A percentile compares a stretch with the other conserved stretches of the same genome.
Conservation (phyloP, 805 yeast species). For the Metschnikowia drakensbergensis region DNA sequence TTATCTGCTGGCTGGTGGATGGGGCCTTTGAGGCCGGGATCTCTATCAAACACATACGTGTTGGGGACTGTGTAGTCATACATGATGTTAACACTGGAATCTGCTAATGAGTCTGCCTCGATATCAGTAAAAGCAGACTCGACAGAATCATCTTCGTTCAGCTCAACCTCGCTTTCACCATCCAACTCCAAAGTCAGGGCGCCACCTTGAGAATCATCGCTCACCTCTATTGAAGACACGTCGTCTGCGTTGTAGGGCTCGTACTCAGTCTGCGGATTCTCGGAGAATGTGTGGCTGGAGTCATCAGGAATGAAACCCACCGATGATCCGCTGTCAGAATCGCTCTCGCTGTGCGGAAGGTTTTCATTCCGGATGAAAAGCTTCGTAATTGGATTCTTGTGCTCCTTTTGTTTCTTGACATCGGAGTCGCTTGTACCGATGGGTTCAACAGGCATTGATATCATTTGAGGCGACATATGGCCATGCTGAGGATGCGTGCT, state of each 20-base stretch:
- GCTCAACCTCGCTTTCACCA: slow-evolving; percentile 25
- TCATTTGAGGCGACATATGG: neutral
- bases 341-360: slow-evolving; percentile 1
- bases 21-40: slow-evolving; percentile 1
- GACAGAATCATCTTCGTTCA: slow-evolving; percentile 25
- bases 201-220: neutral
- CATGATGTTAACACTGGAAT: slow-evolving; percentile 19
- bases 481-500: neutral
- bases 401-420: slow-evolving; percentile 4
- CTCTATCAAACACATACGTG: slow-evolving; percentile 12
- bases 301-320: neutral
- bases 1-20: neutral
- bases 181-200: slow-evolving; percentile 3
- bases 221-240: neutral
- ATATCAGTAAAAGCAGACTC: slow-evolving; percentile 45
- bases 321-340: slow-evolving; percentile 11
- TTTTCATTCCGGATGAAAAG: slow-evolving; percentile 13
- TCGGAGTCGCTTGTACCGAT: neutral
- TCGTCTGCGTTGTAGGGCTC: neutral
- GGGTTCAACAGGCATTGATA: slow-evolving; percentile 2
- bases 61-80: slow-evolving; percentile 19
- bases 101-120: slow-evolving; percentile 37
- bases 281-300: neutral
- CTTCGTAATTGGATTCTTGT: slow-evolving; percentile 12
- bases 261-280: neutral